A percentile compares a stretch with the other conserved stretches of the same genome.
Evolutionary conservation across 2,329 filamentous ascomycete genomes (phyloP).

Genomic region (Fusarium sp.): DNA sequence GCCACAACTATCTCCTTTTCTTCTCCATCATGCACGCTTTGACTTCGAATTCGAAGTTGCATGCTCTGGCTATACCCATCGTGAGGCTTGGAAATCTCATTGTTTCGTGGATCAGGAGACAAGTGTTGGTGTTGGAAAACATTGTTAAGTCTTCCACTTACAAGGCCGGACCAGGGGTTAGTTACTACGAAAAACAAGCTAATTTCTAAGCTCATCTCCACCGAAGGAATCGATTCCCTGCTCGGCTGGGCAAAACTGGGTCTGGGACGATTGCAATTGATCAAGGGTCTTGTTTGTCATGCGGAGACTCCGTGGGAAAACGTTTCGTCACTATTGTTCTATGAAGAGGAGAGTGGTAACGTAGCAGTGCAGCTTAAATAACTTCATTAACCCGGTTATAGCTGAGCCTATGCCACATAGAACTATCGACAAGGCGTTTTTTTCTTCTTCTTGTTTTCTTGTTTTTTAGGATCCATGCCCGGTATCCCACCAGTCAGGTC

Average conservation of each 20-base stretch:
- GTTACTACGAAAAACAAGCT: not conserved
- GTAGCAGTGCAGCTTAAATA: not conserved
- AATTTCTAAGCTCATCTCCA: constrained; percentile 4
- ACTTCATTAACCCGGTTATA: not conserved
- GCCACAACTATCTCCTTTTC: not conserved
- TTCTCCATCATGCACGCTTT: not conserved
- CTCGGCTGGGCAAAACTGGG: constrained; percentile 2
- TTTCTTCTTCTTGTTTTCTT: not conserved
- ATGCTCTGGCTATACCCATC: not conserved
- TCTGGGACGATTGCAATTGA: not conserved
- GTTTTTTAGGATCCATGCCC: not conserved
- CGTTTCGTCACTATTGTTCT: not conserved
- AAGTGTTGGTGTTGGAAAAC: not conserved
- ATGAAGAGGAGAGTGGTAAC: not conserved
- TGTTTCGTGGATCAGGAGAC: constrained; percentile 12
- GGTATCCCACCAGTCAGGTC: not conserved
- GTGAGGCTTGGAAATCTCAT: constrained; percentile 18
- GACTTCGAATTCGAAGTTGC: too few species aligned
- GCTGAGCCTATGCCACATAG: not conserved
- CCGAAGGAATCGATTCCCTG: not conserved
- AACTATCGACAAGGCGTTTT: constrained; percentile 11
- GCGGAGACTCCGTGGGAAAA: constrained; percentile 2
- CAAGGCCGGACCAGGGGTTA: not conserved
- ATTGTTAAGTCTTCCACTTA: constrained; percentile 1
- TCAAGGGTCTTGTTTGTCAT: constrained; percentile 3